Percentiles rank a stretch among this genome's conserved stretches.
Evolutionary conservation across 345 rosid genomes (phyloP).

Genomic region (Reutealis trisperma): DNA sequence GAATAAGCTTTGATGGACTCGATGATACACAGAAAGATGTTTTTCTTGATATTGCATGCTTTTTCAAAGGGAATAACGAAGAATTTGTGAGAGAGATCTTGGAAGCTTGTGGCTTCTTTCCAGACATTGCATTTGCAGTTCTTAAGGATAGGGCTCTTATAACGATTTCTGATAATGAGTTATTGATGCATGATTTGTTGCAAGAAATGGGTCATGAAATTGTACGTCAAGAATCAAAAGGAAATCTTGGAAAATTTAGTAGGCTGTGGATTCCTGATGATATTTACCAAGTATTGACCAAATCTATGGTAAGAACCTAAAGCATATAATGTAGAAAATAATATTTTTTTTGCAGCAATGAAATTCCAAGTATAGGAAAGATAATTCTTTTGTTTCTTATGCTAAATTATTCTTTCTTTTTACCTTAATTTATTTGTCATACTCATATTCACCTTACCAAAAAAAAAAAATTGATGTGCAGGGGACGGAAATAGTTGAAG

Average conservation of each 20-base stretch:
- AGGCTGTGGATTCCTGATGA: neutral
- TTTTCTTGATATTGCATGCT: conserved; percentile 10
- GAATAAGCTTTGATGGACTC: neutral
- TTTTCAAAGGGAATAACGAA: neutral
- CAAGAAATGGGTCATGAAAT: neutral
- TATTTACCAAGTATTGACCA: neutral
- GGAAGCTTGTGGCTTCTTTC: neutral
- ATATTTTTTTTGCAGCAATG: neutral
- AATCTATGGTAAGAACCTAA: neutral
- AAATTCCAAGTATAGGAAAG: neutral
- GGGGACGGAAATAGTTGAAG: conserved; percentile 15
- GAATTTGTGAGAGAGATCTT: neutral
- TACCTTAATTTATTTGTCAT: neutral
- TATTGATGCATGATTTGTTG: neutral
- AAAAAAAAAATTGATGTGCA: neutral
- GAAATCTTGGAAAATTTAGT: neutral
- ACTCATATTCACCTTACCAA: neutral
- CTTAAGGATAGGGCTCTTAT: neutral
- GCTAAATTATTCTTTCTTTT: neutral
- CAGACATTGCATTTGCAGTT: neutral
- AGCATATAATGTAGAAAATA: neutral
- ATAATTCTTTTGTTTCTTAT: neutral
- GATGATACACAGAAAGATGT: neutral
- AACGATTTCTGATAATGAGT: neutral
- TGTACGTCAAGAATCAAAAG: neutral